These are phyloP conservation scores for Eimeria sp. DNA, from an alignment of 169 alveolate species.

Conservation along the genomic window DNA sequence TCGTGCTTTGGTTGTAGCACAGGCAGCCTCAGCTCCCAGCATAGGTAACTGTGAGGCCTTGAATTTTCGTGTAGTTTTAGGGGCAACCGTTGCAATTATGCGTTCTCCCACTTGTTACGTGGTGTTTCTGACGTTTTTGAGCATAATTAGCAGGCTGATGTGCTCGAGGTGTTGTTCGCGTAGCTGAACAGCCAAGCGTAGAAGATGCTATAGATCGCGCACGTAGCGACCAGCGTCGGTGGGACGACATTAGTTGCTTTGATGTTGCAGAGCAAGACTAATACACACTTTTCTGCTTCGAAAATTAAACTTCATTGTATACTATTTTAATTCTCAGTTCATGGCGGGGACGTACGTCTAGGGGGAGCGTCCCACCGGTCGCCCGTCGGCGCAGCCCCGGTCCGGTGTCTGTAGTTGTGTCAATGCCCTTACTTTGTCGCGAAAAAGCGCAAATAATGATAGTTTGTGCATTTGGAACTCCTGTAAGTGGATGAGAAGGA, in stretches of 20 bases:
- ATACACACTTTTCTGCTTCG: too few relatives aligned
- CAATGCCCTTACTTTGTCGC: neutral
- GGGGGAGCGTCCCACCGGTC: neutral
- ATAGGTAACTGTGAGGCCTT: neutral
- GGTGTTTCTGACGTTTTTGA: neutral
- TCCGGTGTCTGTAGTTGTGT: neutral
- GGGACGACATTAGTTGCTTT: neutral
- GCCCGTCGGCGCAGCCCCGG: conserved; percentile 32
- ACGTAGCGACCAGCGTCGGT: neutral
- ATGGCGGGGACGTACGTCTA: neutral
- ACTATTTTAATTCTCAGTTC: neutral
- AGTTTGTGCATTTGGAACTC: neutral
- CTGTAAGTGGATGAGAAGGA: neutral
- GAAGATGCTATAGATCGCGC: neutral
- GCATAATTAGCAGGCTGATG: neutral
- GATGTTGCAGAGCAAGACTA: neutral
- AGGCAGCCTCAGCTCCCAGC: neutral
- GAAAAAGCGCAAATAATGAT: neutral
- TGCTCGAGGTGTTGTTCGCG: neutral
- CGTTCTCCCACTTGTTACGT: neutral
- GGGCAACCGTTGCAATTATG: neutral
- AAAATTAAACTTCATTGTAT: neutral
- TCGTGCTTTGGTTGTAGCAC: neutral
- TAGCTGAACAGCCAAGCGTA: neutral
- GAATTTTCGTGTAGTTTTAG: neutral